Base-by-base conservation (phyloP, 1,139 yeast species). In the Komagataea norvegica region DNA sequence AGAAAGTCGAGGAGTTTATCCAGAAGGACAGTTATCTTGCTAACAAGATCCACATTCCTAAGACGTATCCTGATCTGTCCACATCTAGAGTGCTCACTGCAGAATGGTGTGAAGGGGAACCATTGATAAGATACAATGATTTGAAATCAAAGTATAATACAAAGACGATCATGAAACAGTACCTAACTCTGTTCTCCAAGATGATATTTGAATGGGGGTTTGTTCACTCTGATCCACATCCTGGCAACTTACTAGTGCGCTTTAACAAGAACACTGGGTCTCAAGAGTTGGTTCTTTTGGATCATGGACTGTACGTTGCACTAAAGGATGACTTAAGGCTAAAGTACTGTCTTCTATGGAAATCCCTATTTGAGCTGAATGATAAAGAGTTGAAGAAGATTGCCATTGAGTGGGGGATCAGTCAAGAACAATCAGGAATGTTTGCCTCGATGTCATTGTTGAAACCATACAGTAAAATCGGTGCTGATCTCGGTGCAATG, bases 171-270 rank as follows among this genome's bases (percentile, higher is more conserved):
- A 69, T 82, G 74, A 59, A 65, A 15, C 73, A 70, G 40, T 72
- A 81, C 46, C 59, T 79, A 31, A 64, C 64, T 23, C 63, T 79
- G 13, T 79, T 79, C 47, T 78, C 85, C 7, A 72, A 74, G 42
- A 89, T 81, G 62, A 79, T 82, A 22, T 84, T 82, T 56, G 66
- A 71, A 29, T 83, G 85, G 74, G 93, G 93, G 7, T 68, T 76
- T 43, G 78, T 84, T 13, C 93, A 84, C 56, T 77, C 88, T 36
- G 94, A 84, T 55, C 86, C 91, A 6, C 94, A 84, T 54, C 93
- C 93, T 1, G 94, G 94, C 4, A 84, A 84, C 54, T 59, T 84
- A 44, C 56, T 83, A 41, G 74, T 78, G 3, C 61, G 87, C 29
- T 53, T 63, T 21, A 59, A 62, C 20, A 42, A 51, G n/a, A 47